phyloP scores from a whole-genome alignment of 805 yeast species.

The Candida krabiensis region DNA sequence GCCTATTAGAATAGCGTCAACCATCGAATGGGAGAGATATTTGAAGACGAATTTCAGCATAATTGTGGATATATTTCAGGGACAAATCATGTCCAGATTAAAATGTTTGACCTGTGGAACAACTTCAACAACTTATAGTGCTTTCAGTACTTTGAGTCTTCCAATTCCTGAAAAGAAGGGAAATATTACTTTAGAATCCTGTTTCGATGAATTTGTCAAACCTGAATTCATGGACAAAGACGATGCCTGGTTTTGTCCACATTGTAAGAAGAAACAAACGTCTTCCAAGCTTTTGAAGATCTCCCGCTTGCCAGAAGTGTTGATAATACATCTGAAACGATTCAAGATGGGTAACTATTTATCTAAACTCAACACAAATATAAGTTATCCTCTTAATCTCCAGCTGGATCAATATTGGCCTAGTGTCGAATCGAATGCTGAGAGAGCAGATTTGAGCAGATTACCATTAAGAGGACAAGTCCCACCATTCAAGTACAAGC shows the following conservation, averaged over 20 bases:
- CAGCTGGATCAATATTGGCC: conserved; percentile 76
- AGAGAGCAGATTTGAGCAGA: conserved; percentile 43
- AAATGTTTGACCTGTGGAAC: conserved; percentile 68
- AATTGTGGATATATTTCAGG: conserved; percentile 81
- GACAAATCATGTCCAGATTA: conserved; percentile 81
- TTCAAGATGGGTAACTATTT: conserved; percentile 58
- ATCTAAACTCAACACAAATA: conserved; percentile 61
- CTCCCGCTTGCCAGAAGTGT: conserved; percentile 72
- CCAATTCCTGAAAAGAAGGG: conserved; percentile 62
- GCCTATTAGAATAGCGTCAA: conserved; percentile 77
- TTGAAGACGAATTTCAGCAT: conserved; percentile 75
- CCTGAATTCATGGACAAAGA: conserved; percentile 73
- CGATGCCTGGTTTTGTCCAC: conserved; percentile 83
- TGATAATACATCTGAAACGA: conserved; percentile 84
- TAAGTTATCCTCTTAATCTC: conserved; percentile 61
- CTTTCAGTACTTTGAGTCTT: conserved; percentile 75
- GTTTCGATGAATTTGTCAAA: conserved; percentile 75
- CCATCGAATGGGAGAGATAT: conserved; percentile 91
- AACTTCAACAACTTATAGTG: conserved; percentile 84
- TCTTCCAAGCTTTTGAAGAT: conserved; percentile 71
- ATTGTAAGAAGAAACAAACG: conserved; percentile 60
- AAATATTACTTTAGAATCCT: conserved; percentile 49
- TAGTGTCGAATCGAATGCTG: conserved; percentile 38
- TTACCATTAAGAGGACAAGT: conserved; percentile 69
- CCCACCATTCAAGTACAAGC: conserved; percentile 75